phyloP scores from a whole-genome alignment of 495 filamentous ascomycete species.

The Hyaloscypha bicolor region DNA sequence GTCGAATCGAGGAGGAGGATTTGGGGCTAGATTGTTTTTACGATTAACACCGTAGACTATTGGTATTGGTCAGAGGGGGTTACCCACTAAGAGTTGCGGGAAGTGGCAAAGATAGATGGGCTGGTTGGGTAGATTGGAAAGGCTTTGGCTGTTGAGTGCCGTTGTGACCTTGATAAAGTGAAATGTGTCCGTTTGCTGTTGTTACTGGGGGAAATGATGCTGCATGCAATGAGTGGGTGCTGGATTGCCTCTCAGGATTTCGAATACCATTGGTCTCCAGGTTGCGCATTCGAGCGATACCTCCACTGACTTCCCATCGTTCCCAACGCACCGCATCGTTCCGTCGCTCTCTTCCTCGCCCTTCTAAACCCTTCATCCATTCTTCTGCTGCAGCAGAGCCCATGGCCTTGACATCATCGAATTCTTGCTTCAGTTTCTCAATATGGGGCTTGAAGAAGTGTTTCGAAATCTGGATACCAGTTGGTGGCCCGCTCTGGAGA shows the following conservation, averaged over 20 bases:
- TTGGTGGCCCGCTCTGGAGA: constrained; percentile 49
- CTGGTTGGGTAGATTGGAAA: not conserved
- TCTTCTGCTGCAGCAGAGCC: constrained; percentile 65
- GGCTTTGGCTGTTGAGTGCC: not conserved
- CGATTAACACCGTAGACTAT: not conserved
- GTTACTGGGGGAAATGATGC: not conserved
- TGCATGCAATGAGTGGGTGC: not conserved
- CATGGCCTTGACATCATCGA: constrained; percentile 58
- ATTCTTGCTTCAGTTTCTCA: constrained; percentile 53
- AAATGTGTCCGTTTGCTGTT: not conserved
- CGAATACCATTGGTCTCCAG: not conserved
- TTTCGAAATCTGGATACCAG: constrained; percentile 58
- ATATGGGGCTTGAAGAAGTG: constrained; percentile 62
- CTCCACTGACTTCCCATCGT: constrained; percentile 62
- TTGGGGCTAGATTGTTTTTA: constrained; percentile 19
- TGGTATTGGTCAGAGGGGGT: not conserved
- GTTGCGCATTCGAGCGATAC: constrained; percentile 38
- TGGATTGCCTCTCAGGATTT: not conserved
- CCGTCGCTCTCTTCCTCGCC: constrained; percentile 56
- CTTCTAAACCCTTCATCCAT: constrained; percentile 72
- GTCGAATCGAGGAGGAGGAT: constrained; percentile 27
- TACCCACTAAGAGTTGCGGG: not conserved
- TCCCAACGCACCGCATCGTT: constrained; percentile 69
- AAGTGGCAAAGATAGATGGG: constrained; percentile 10
- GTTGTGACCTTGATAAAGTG: constrained; percentile 1